A percentile compares a stretch with the other conserved stretches of the same genome.
Evolutionary conservation across 345 rosid species (phyloP).

Genomic region (Eutrema yunnanense): DNA sequence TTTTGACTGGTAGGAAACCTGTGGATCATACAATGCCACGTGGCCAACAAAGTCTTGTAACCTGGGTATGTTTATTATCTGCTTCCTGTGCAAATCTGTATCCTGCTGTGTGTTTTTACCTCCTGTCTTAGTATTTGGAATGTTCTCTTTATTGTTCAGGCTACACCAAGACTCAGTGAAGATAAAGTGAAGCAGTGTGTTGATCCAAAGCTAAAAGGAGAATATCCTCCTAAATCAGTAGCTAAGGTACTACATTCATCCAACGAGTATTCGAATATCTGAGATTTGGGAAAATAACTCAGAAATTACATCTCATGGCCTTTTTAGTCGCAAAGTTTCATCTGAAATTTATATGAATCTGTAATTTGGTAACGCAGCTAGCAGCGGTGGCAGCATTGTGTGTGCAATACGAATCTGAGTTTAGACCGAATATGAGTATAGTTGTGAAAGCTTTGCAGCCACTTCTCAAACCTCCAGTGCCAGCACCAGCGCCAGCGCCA

Average conservation of each 20-base stretch:
- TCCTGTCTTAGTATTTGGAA: background rate
- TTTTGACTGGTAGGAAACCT: constrained; percentile 34
- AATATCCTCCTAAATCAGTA: constrained; percentile 88
- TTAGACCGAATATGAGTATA: constrained; percentile 89
- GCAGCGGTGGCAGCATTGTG: constrained; percentile 91
- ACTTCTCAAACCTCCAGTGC: constrained; percentile 59
- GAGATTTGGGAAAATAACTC: background rate
- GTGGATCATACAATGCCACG: constrained; percentile 36
- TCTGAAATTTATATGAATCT: background rate
- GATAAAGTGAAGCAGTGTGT: constrained; percentile 98
- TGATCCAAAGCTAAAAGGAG: constrained; percentile 93
- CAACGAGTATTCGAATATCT: background rate
- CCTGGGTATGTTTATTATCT: constrained; percentile 21
- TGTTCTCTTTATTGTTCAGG: constrained; percentile 38
- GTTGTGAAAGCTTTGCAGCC: constrained; percentile 91
- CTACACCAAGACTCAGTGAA: constrained; percentile 98
- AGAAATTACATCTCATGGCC: background rate
- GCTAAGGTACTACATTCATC: constrained; percentile 32
- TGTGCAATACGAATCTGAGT: constrained; percentile 87
- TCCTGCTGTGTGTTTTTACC: background rate
- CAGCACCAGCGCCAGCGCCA: constrained; percentile 30
- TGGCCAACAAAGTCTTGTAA: constrained; percentile 34
- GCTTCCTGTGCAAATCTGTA: background rate
- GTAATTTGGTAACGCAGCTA: constrained; percentile 45
- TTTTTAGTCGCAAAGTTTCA: background rate